A percentile compares a stretch with the other conserved stretches of the same genome.
phyloP scores from a whole-genome alignment of 75 land plant genomes.

The Picea glauca region DNA sequence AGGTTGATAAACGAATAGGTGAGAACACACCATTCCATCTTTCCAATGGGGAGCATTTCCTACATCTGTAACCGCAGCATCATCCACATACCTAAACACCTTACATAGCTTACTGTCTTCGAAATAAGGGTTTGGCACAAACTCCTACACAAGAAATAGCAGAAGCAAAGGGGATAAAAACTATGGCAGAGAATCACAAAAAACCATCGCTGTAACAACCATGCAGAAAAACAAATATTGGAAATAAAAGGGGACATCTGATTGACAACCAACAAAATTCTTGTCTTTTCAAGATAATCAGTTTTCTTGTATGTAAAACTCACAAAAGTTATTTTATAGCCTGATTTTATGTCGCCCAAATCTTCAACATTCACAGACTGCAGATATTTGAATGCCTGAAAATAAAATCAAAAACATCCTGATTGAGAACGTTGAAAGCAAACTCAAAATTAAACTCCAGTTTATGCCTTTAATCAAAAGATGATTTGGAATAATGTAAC shows the following conservation, averaged over 20 bases:
- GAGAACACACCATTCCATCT: constrained; percentile 41
- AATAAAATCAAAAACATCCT: neutral
- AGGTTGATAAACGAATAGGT: neutral
- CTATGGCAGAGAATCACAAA: neutral
- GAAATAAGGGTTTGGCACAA: constrained; percentile 45
- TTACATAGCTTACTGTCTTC: constrained; percentile 38
- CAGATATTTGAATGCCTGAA: constrained; percentile 44
- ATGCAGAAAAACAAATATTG: neutral
- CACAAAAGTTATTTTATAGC: constrained; percentile 48
- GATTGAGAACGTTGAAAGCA: neutral
- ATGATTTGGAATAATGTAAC: neutral
- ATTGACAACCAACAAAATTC: constrained; percentile 2
- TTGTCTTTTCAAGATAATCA: neutral
- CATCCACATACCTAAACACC: constrained; percentile 40
- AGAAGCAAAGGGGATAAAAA: neutral
- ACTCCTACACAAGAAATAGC: constrained; percentile 19
- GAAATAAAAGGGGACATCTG: neutral
- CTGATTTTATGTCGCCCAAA: constrained; percentile 51
- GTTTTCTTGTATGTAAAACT: constrained; percentile 10
- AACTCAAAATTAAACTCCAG: neutral
- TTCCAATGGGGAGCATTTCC: constrained; percentile 46
- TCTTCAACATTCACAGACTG: constrained; percentile 52
- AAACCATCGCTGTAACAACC: neutral
- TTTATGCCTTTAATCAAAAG: neutral
- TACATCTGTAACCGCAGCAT: constrained; percentile 39